Conservation (phyloP, 2,329 filamentous ascomycete genomes). For the Orbilia ellipsospora region DNA sequence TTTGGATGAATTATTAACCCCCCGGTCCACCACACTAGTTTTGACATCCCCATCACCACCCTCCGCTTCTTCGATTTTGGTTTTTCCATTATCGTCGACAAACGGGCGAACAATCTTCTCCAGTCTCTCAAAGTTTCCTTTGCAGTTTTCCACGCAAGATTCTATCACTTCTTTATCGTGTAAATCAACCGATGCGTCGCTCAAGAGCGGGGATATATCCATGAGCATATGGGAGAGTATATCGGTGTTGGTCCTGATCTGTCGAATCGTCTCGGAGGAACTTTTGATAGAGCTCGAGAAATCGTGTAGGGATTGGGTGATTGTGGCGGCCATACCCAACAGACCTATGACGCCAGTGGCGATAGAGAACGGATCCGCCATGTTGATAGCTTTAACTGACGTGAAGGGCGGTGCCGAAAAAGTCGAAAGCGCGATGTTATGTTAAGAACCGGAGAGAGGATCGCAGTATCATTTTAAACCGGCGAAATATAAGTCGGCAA, state of each 20-base stretch:
- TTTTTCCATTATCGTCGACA: background rate
- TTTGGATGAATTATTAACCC: background rate
- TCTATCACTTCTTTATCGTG: constrained; percentile 47
- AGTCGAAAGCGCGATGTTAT: background rate
- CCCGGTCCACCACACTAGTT: background rate
- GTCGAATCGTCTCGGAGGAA: constrained; percentile 37
- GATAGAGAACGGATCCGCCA: constrained; percentile 51
- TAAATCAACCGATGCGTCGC: constrained; percentile 30
- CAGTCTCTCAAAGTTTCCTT: constrained; percentile 40
- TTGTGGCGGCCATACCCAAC: constrained; percentile 23
- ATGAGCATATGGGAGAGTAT: constrained; percentile 49
- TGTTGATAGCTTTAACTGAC: background rate
- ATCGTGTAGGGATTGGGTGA: constrained; percentile 44
- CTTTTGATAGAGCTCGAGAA: constrained; percentile 43
- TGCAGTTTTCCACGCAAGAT: constrained; percentile 43
- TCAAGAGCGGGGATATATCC: constrained; percentile 38
- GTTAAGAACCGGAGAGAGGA: too few species aligned
- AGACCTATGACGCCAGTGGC: constrained; percentile 38
- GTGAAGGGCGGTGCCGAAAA: too few species aligned
- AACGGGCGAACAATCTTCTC: constrained; percentile 43
- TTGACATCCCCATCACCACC: background rate
- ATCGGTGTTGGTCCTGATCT: constrained; percentile 41
- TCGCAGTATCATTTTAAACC: background rate
- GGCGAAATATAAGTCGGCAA: background rate
- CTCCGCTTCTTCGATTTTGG: background rate